These are phyloP conservation scores for Paracoccidioides brasiliensis DNA, from an alignment of 2,329 filamentous ascomycete genomes.

Conservation along the genomic window DNA sequence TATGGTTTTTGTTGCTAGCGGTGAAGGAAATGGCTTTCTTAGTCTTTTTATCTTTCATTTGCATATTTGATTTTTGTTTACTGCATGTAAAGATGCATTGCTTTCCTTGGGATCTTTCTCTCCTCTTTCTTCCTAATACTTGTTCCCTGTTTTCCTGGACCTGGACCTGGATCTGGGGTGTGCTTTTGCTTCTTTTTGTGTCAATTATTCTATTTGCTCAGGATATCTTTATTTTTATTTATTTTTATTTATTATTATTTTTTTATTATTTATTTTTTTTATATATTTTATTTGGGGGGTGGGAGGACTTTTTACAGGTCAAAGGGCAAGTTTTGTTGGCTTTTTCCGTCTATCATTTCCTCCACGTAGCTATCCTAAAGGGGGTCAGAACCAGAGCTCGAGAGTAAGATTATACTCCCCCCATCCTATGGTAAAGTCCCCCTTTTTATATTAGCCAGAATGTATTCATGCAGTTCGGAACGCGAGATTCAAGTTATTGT, in stretches of 20 bases:
- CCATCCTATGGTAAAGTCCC: no score
- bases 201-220: not conserved
- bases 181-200: no score
- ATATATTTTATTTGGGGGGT: not conserved
- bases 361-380: no score
- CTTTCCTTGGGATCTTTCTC: not conserved
- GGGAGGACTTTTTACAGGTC: not conserved
- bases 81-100: not conserved
- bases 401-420: no score
- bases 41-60: not conserved
- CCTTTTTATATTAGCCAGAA: no score
- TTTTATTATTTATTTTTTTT: not conserved
- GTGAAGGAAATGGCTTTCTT: not conserved
- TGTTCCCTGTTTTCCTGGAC: not conserved
- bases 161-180: no score
- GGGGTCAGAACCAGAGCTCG: no score
- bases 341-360: no score
- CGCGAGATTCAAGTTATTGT: no score
- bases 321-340: not conserved
- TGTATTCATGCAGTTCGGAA: no score
- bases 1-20: not conserved
- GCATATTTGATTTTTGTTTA: not conserved
- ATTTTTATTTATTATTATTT: not conserved
- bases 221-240: not conserved
- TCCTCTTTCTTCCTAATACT: not conserved